Percentiles rank a stretch among this genome's conserved stretches.
Evolutionary conservation across 164 flowering plant species (phyloP).

Genomic region (Protea cynaroides): DNA sequence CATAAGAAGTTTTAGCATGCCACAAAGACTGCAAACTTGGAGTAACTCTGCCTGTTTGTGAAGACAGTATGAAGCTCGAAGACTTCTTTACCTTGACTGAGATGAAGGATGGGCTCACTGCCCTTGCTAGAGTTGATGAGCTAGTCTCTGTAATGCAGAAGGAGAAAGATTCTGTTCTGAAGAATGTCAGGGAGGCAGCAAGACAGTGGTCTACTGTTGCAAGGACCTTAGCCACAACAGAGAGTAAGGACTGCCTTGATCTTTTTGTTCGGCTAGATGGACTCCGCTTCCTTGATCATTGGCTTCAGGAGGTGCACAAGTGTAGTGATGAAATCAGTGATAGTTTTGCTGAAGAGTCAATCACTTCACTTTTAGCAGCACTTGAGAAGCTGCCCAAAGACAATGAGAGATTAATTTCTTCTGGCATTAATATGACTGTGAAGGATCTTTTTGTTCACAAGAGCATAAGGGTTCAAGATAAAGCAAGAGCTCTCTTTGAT

Average conservation of each 20-base stretch:
- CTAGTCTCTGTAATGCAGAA: constrained; percentile 59
- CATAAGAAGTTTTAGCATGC: constrained; percentile 8
- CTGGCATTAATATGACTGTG: constrained; percentile 57
- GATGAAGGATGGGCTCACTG: constrained; percentile 78
- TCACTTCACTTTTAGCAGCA: constrained; percentile 49
- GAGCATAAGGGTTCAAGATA: constrained; percentile 52
- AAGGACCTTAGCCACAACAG: constrained; percentile 62
- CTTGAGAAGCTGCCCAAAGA: constrained; percentile 61
- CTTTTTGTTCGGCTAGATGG: constrained; percentile 75
- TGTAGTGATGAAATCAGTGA: constrained; percentile 35
- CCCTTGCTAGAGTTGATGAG: constrained; percentile 72
- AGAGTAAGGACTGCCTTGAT: constrained; percentile 64
- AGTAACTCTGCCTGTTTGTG: constrained; percentile 18
- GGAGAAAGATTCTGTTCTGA: constrained; percentile 43
- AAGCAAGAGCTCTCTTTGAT: constrained; percentile 44
- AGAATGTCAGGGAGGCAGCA: constrained; percentile 58
- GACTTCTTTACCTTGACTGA: constrained; percentile 82
- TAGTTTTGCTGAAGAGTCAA: constrained; percentile 54
- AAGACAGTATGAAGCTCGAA: constrained; percentile 62
- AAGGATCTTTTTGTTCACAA: constrained; percentile 46
- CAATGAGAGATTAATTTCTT: constrained; percentile 31
- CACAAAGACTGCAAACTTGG: constrained; percentile 18
- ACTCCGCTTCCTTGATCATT: constrained; percentile 46
- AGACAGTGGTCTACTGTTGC: constrained; percentile 88
- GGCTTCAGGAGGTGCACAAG: constrained; percentile 74